Percentiles rank a stretch among this genome's conserved stretches.
These are phyloP conservation scores for Plectosphaerella cucumerina DNA, from an alignment of 2,329 filamentous ascomycete genomes.

Conservation along the genomic window DNA sequence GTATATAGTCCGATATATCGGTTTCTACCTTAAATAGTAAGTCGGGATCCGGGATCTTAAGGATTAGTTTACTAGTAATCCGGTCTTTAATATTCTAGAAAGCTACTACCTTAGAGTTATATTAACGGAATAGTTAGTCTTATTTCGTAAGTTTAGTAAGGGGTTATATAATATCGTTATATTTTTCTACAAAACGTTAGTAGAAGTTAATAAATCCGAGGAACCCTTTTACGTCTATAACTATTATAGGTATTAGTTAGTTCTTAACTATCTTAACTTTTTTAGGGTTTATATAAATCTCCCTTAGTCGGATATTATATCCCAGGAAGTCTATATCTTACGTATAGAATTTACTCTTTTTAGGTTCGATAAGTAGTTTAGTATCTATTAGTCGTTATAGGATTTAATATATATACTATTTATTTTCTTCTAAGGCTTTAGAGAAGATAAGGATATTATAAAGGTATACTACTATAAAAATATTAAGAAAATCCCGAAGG, in stretches of 20 bases:
- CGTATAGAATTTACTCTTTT: not conserved
- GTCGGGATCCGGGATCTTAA: too few species aligned
- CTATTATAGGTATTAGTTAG: not conserved
- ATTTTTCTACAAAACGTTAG: too few species aligned
- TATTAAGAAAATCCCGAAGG: not conserved
- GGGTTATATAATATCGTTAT: not conserved
- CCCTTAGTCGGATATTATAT: too few species aligned
- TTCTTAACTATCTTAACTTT: too few species aligned
- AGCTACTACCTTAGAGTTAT: too few species aligned
- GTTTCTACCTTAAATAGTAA: too few species aligned
- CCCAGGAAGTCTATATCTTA: not conserved
- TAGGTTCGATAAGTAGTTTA: not conserved
- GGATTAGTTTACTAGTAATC: too few species aligned
- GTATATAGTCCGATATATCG: too few species aligned
- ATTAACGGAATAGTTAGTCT: not conserved
- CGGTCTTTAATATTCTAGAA: too few species aligned
- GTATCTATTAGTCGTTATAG: not conserved
- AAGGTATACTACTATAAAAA: not conserved
- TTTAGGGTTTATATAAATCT: too few species aligned
- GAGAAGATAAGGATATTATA: not conserved
- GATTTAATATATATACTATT: not conserved
- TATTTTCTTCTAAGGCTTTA: not conserved
- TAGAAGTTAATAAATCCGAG: not conserved
- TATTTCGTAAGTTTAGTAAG: not conserved
- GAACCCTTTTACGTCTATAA: not conserved